Conservation (phyloP, 106 monocot genomes). For the Gastrodia elata region DNA sequence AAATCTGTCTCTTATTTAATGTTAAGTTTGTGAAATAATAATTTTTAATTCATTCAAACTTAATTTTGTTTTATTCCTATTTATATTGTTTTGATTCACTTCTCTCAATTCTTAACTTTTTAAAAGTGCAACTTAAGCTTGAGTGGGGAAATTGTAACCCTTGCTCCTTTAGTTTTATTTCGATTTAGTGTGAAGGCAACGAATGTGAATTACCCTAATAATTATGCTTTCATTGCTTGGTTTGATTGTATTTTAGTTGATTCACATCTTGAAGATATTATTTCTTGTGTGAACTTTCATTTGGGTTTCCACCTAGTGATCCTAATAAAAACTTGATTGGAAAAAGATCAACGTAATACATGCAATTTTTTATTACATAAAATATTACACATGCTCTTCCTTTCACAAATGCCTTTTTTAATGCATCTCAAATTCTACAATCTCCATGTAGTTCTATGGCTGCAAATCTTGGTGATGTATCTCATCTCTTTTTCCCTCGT, state of each 20-base stretch:
- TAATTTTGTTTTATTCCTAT: neutral
- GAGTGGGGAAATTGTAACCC: neutral
- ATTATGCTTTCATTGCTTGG: neutral
- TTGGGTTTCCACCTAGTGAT: neutral
- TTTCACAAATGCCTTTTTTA: neutral
- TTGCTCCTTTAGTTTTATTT: no score
- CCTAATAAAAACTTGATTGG: neutral
- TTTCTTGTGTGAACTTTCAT: neutral
- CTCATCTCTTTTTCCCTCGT: neutral
- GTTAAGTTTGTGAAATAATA: neutral
- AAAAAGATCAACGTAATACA: neutral
- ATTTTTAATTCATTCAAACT: neutral
- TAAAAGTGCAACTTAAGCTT: neutral
- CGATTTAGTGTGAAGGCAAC: neutral
- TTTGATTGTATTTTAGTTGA: neutral
- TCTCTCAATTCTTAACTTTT: neutral
- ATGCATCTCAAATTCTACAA: neutral
- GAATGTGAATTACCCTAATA: neutral
- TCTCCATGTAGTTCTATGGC: neutral
- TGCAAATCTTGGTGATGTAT: neutral
- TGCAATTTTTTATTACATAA: neutral
- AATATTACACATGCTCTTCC: neutral
- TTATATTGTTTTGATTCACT: neutral
- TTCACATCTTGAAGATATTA: neutral
- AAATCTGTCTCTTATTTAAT: neutral